These are phyloP conservation scores for Paulownia fortunei DNA, from an alignment of 257 asterid genomes.

Conservation along the genomic window DNA sequence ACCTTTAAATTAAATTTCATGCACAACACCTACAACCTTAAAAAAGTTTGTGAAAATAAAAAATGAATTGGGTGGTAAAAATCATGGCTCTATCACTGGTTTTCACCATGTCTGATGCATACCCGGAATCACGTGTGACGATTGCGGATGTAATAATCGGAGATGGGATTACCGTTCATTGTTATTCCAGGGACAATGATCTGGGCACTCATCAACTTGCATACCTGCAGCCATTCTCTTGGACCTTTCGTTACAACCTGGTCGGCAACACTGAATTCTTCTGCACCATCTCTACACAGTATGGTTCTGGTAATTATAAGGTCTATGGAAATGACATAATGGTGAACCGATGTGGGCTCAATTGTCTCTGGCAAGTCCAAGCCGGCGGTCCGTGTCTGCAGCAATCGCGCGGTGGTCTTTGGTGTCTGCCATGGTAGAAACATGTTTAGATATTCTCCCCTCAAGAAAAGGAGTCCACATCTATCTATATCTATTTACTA, in stretches of 20 bases:
- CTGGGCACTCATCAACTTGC: slow-evolving; percentile 16
- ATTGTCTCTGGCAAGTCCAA: slow-evolving; percentile 27
- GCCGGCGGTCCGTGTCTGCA: slow-evolving; percentile 22
- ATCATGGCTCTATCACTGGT: not conserved
- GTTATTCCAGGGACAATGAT: slow-evolving; percentile 21
- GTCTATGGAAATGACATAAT: not conserved
- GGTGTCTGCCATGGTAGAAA: slow-evolving; percentile 28
- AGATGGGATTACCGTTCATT: not conserved
- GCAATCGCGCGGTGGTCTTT: not conserved
- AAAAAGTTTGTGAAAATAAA: not conserved
- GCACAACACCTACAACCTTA: not conserved
- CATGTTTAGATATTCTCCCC: not conserved
- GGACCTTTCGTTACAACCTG: not conserved
- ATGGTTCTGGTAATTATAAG: not conserved
- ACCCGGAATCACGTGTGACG: not conserved
- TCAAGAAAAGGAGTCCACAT: not conserved
- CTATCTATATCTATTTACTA: not conserved
- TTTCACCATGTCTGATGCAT: not conserved
- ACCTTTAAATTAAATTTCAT: not conserved
- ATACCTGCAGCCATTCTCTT: not conserved
- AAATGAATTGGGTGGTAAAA: not conserved
- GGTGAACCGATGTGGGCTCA: slow-evolving; percentile 11
- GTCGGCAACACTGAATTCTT: not conserved
- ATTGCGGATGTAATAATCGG: not conserved
- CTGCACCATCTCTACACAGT: slow-evolving; percentile 5